Evolutionary conservation across 176 grass and related monocot species (phyloP).

Genomic region (Triticum dicoccoides): DNA sequence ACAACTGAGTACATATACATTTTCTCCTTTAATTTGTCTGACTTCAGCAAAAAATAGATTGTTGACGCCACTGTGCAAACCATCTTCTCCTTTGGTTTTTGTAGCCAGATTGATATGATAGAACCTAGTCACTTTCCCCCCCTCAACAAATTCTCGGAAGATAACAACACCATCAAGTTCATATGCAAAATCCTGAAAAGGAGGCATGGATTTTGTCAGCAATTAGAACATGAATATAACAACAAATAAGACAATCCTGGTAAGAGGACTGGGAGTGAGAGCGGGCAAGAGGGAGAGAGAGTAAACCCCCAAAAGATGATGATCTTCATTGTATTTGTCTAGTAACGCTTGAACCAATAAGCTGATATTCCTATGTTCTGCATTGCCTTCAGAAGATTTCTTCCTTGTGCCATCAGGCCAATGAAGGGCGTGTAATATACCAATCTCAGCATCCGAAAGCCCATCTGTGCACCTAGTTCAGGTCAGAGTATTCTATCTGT

Average conservation of each 20-base stretch:
- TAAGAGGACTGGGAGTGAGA: not conserved
- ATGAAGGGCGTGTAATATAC: not conserved
- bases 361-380: not conserved
- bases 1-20: not conserved
- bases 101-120: not conserved
- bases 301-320: not conserved
- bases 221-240: not conserved
- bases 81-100: not conserved
- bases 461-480: not conserved
- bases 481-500: not conserved
- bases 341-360: not conserved
- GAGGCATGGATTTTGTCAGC: not conserved
- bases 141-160: not conserved
- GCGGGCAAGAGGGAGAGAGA: not conserved
- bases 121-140: not conserved
- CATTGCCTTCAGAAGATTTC: not conserved
- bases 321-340: not conserved
- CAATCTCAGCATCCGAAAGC: not conserved
- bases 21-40: not conserved
- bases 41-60: not conserved
- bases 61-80: not conserved
- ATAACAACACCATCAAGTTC: not conserved
- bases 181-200: not conserved
- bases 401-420: not conserved
- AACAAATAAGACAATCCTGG: not conserved